Percentiles rank a stretch among this genome's conserved stretches.
These are phyloP conservation scores for Lycium barbarum DNA, from an alignment of 257 asterid species.

Conservation along the genomic window DNA sequence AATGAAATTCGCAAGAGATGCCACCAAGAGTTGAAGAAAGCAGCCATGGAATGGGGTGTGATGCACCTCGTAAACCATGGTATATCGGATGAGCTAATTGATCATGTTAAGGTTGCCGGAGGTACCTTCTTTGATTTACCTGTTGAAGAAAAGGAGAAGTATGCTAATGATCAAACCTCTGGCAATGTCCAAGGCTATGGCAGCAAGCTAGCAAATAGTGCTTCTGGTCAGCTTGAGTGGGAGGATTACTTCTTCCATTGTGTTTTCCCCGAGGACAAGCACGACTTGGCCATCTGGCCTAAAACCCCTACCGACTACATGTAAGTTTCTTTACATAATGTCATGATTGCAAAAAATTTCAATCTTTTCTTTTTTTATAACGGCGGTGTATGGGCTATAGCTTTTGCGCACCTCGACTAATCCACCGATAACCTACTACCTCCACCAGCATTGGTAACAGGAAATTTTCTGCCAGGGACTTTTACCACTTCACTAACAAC, in stretches of 20 bases:
- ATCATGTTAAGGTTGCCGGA: constrained; percentile 68
- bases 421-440: not conserved
- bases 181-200: constrained; percentile 94
- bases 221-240: constrained; percentile 86
- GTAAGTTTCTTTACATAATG: constrained; percentile 48
- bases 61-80: constrained; percentile 92
- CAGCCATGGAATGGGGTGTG: constrained; percentile 94
- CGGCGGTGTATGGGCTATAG: not conserved
- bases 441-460: not conserved
- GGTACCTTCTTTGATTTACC: constrained; percentile 63
- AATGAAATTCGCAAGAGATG: constrained; percentile 47
- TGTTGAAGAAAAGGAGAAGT: constrained; percentile 87
- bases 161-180: constrained; percentile 74
- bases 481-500: constrained; percentile 5
- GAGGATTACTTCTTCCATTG: constrained; percentile 88
- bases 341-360: not conserved
- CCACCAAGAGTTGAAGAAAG: constrained; percentile 60
- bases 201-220: constrained; percentile 79
- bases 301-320: constrained; percentile 68
- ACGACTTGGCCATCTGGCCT: constrained; percentile 80
- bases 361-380: not conserved
- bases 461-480: not conserved
- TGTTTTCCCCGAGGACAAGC: constrained; percentile 61
- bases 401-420: not conserved
- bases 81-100: constrained; percentile 48